Conservation (phyloP, 495 filamentous ascomycete species). For the Penicillium manginii region DNA sequence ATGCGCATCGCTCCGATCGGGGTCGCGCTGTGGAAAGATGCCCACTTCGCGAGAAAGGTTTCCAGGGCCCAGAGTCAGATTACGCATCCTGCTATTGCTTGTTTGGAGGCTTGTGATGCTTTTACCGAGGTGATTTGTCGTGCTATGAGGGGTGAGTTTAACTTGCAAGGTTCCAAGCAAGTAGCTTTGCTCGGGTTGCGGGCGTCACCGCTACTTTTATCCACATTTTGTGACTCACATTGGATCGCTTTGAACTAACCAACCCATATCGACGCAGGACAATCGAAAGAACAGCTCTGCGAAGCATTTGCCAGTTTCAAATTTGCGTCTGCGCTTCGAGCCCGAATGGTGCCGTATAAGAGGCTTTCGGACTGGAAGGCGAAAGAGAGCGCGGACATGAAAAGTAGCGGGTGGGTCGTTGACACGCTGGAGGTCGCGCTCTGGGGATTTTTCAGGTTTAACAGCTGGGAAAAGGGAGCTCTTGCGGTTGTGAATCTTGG, state of each 20-base stretch:
- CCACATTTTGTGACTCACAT: background rate
- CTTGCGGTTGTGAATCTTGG: conserved; percentile 51
- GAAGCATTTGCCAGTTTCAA: conserved; percentile 15
- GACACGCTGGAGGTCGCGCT: conserved; percentile 49
- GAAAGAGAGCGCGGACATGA: conserved; percentile 24
- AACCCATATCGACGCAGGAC: conserved; percentile 12
- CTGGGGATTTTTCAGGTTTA: conserved; percentile 51
- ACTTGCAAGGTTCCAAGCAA: background rate
- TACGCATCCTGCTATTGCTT: conserved; percentile 47
- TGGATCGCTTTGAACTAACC: background rate
- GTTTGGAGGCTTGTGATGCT: conserved; percentile 44
- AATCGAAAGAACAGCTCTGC: conserved; percentile 25
- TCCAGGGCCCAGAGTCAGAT: conserved; percentile 33
- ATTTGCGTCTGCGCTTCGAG: conserved; percentile 23
- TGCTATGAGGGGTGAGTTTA: conserved; percentile 27
- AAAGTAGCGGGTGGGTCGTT: conserved; percentile 49
- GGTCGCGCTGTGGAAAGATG: conserved; percentile 31
- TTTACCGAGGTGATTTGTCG: conserved; percentile 38
- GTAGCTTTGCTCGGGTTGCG: too few relatives aligned
- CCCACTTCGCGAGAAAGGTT: conserved; percentile 23
- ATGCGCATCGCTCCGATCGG: conserved; percentile 50
- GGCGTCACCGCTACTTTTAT: background rate
- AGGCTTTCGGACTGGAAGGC: conserved; percentile 23
- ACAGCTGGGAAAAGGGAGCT: conserved; percentile 44
- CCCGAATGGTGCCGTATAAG: conserved; percentile 24